Conservation (phyloP, 805 yeast genomes). For the Candida maltosa region DNA sequence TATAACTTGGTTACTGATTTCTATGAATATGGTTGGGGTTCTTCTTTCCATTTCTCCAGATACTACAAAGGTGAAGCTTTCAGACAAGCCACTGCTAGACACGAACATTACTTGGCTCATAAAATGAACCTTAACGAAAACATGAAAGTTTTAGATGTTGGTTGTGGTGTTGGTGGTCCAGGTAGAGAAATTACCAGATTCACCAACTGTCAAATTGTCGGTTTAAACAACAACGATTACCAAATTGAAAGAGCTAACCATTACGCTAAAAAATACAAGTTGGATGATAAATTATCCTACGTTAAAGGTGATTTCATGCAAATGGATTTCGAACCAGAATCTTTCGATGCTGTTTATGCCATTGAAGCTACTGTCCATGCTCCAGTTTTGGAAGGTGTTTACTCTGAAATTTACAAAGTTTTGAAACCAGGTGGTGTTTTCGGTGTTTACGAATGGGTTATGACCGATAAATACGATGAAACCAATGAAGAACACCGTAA, state of each 20-base stretch:
- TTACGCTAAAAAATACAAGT: conserved; percentile 64
- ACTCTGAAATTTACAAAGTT: conserved; percentile 89
- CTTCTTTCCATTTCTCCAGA: conserved; percentile 95
- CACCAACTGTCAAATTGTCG: conserved; percentile 82
- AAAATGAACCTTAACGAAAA: conserved; percentile 76
- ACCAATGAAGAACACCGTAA: conserved; percentile 83
- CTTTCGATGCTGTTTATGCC: conserved; percentile 96
- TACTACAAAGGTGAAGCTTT: conserved; percentile 92
- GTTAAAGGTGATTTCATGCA: conserved; percentile 99
- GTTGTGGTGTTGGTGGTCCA: conserved; percentile 99
- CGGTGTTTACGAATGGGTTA: conserved; percentile 99
- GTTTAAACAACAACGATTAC: conserved; percentile 95
- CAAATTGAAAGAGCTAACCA: conserved; percentile 88
- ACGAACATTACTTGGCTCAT: conserved; percentile 90
- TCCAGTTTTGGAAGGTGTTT: conserved; percentile 93
- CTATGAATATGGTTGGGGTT: conserved; percentile 99
- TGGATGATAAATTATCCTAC: conserved; percentile 72
- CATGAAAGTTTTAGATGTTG: conserved; percentile 92
- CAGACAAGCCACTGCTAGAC: conserved; percentile 92
- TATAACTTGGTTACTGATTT: conserved; percentile 96
- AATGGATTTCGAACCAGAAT: conserved; percentile 88
- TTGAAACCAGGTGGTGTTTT: conserved; percentile 97
- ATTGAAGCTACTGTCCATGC: conserved; percentile 99
- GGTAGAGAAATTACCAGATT: conserved; percentile 94
- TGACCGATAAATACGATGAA: conserved; percentile 93